A percentile compares a stretch with the other conserved stretches of the same genome.
phyloP scores from a whole-genome alignment of 345 rosid species.

The Melastoma malabathricum region DNA sequence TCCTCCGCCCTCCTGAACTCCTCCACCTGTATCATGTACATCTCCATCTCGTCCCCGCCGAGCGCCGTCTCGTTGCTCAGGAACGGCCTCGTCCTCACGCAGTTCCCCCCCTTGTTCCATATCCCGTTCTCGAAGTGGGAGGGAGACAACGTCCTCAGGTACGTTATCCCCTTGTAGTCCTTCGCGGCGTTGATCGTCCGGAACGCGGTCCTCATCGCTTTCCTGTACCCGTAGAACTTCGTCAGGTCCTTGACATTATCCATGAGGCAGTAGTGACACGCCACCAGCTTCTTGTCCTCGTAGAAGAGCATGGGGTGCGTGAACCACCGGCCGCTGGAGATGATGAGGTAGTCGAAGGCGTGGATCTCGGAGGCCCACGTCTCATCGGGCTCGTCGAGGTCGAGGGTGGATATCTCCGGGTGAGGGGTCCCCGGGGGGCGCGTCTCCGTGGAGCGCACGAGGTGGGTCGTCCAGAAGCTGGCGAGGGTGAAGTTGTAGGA shows the following conservation, averaged over 20 bases:
- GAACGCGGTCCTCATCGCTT: conserved; percentile 59
- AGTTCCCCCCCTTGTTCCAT: conserved; percentile 80
- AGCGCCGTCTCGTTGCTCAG: conserved; percentile 36
- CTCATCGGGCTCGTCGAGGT: conserved; percentile 48
- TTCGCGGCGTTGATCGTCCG: conserved; percentile 33
- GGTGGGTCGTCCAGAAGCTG: conserved; percentile 52
- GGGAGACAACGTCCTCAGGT: conserved; percentile 58
- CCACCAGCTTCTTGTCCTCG: conserved; percentile 25
- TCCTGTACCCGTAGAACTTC: conserved; percentile 50
- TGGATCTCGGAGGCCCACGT: conserved; percentile 45
- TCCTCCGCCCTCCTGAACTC: conserved; percentile 47
- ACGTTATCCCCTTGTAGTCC: conserved; percentile 47
- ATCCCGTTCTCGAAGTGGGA: conserved; percentile 68
- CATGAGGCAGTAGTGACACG: conserved; percentile 53
- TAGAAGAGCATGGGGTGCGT: conserved; percentile 45
- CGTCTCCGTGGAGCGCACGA: conserved; percentile 31
- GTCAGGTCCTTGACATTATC: conserved; percentile 44
- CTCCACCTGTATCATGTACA: conserved; percentile 59
- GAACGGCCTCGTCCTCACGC: conserved; percentile 43
- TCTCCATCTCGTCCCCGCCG: conserved; percentile 32
- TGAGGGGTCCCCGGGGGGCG: conserved; percentile 24
- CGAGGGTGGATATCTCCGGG: conserved; percentile 36
- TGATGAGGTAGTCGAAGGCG: conserved; percentile 46
- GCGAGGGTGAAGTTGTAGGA: conserved; percentile 67
- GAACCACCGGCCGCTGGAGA: conserved; percentile 86